Evolutionary conservation across 1,284 basidiomycete species (phyloP).

Genomic region (Ceratobasidium sp.): DNA sequence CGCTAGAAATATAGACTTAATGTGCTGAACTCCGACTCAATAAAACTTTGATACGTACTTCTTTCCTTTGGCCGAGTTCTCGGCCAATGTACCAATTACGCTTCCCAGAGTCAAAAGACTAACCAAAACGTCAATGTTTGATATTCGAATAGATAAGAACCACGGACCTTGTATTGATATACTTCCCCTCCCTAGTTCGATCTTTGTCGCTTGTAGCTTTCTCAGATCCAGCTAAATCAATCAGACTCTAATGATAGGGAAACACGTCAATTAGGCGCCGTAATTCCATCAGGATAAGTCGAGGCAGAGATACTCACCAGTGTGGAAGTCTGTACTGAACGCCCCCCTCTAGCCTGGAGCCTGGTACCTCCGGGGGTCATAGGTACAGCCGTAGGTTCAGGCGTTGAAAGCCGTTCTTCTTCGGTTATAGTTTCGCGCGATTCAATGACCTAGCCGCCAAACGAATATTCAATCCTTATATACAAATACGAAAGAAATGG

Average conservation of each 20-base stretch:
- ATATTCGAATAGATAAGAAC: not conserved
- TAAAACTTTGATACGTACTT: conserved; percentile 61
- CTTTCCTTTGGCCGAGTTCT: conserved; percentile 85
- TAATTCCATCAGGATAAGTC: not conserved
- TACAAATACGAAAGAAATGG: not conserved
- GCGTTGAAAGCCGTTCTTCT: conserved; percentile 56
- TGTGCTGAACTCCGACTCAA: not conserved
- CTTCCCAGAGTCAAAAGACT: conserved; percentile 91
- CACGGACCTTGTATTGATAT: conserved; percentile 87
- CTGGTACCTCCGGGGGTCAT: conserved; percentile 76
- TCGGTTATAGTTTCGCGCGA: conserved; percentile 71
- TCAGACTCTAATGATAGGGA: conserved; percentile 71
- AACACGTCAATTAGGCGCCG: conserved; percentile 49
- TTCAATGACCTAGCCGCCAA: conserved; percentile 65
- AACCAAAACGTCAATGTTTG: not conserved
- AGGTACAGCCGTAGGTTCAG: conserved; percentile 57
- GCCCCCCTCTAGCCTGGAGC: conserved; percentile 77
- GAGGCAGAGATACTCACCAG: conserved; percentile 67
- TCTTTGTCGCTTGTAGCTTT: conserved; percentile 95
- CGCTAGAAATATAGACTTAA: conserved; percentile 61
- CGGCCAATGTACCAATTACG: conserved; percentile 90
- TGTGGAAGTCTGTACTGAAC: conserved; percentile 84
- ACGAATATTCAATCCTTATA: not conserved
- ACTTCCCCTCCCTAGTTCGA: conserved; percentile 90
- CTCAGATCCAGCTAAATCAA: conserved; percentile 98